Base-by-base conservation (phyloP, 352 stramenopile species). In the Phytophthora sp. region DNA sequence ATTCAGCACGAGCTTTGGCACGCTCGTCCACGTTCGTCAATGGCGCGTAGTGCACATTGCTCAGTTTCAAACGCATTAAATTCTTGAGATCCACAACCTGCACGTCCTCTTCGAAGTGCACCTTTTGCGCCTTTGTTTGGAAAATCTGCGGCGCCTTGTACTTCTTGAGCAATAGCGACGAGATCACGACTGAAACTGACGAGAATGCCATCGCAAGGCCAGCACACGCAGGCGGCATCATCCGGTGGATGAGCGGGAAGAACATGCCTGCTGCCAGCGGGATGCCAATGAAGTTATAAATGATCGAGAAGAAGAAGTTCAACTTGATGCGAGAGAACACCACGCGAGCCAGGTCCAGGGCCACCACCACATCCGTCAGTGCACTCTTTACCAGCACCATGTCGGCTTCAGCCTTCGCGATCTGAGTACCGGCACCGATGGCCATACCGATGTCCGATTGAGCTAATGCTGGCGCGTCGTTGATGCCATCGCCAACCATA, bases 401-500 rank as follows among this genome's bases (percentile, higher is more conserved):
- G 55, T 96, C 88, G 1, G 89, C 89, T 53, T 94, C 85, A 0
- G 85, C 89, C 62, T 94, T 92, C 15, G 89, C 89, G 38, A 96
- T 94, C 57, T 96, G 83, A 15, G 95, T 98, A 13, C 94, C 95
- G 4, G 94, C 90, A 24, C 93, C 95, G 35, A 96, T 94, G 1
- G 95, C 94, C 74, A 98, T 94, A 7, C 95, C 94, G 4, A 98
- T 79, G 64, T 98, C 91, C 11, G 94, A 91, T 52, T 97, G 86
- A 7, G 91, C 88, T 9, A 98, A 66, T 1, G 96, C 94, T 11
- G 95, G 95, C 7, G 93, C 94, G 75, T 99, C 96, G 73, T 98
- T 99, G 49, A 99, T 97, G 26, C 95, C 95, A 60, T 98, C 94
- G 21, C 95, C 94, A 47, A 97, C 86, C 85, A 98, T 97, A 36